Evolutionary conservation across 805 yeast species (phyloP), one percentile per base, ranked within the genome.

Genomic region (Starmerella geochares): DNA sequence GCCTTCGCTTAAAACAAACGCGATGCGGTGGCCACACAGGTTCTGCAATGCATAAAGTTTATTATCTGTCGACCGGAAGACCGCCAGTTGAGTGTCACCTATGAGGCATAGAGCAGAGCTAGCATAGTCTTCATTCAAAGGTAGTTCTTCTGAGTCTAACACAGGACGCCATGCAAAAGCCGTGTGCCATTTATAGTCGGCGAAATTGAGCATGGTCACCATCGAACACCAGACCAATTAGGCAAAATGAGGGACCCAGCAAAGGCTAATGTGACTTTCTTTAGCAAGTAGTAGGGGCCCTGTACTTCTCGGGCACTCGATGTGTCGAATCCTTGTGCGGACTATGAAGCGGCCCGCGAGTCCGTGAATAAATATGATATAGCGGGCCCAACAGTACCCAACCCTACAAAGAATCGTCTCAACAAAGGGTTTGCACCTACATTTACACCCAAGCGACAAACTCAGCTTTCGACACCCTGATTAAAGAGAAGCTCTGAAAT

Each of bases 21-120:
- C 66, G n/a, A 69, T 56, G 29, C 65, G 63, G 49, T 68, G 70
- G n/a, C 68, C 68, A 55, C 71, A 68, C 70, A 68, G 66, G 52
- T 67, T 67, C 46, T 68, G 71, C 13, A 67, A 66, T n/a, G 69
- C 66, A 44, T 56, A 65, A 7, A 66, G 54, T 48, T 60, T 60
- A n/a, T 59, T 67, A n/a, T 58, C 51, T 4, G 46, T 36, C n/a
- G 61, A 51, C 39, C 68, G 53, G 60, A 65, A 68, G 0, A 68
- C 27, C 0, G 71, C 71, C 14, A 68, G 51, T 52, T 68, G 71
- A 1, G 71, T 67, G 45, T 66, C 68, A 1, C 69, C 66, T 2
- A 65, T 51, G 24, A 66, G 52, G 10, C 64, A 55, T 3, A 69
- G 63, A 2, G 63, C 61, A 3, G 69, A 62, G 4, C 65, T 60